Conservation (phyloP, 73 alveolate genomes). For the Paramecium biaurelia region DNA sequence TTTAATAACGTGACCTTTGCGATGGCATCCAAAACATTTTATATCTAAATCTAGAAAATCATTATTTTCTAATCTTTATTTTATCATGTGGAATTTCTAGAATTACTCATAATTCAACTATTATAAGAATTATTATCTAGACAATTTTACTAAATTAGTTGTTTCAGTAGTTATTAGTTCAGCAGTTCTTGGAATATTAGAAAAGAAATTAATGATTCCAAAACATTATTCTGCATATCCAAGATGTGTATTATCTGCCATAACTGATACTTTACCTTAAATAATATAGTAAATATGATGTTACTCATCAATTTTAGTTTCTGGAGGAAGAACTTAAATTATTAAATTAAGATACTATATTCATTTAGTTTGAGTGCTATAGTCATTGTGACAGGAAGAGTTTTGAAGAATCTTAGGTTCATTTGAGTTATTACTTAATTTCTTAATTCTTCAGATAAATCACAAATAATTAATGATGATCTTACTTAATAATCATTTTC, state of each 20-base stretch:
- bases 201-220: slow-evolving; percentile 71
- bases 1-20: background rate
- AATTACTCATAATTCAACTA: background rate
- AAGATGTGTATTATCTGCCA: background rate
- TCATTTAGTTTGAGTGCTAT: background rate
- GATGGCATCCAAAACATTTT: background rate
- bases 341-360: background rate
- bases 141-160: background rate
- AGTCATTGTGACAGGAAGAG: background rate
- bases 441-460: background rate
- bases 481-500: background rate
- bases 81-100: background rate
- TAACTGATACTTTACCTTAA: background rate
- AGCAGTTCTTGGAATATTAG: slow-evolving; percentile 63
- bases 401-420: background rate
- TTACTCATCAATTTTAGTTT: background rate
- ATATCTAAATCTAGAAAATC: background rate
- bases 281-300: background rate
- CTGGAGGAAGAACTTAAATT: background rate
- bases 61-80: background rate
- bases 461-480: background rate
- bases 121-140: background rate
- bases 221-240: slow-evolving; percentile 35
- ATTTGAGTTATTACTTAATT: background rate
- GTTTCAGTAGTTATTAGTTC: slow-evolving; percentile 57